Conservation (phyloP, 495 filamentous ascomycete genomes). For the Talaromyces thailandensis region DNA sequence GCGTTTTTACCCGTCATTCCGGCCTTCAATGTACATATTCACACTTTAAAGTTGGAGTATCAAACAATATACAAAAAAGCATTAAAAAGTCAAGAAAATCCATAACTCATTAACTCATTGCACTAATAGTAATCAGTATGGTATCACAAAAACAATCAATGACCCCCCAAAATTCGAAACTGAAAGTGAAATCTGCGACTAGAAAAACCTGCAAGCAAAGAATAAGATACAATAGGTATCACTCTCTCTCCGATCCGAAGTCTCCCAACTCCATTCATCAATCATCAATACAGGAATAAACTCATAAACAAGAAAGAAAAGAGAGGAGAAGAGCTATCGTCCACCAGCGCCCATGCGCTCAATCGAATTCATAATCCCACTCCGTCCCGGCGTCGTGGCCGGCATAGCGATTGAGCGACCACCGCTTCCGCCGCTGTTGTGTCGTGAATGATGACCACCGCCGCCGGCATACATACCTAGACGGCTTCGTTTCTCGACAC, state of each 20-base stretch:
- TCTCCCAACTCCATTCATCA: not conserved
- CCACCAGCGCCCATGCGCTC: constrained; percentile 55
- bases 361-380: constrained; percentile 63
- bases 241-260: not conserved
- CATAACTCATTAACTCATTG: not conserved
- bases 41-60: not conserved
- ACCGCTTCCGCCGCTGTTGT: constrained; percentile 23
- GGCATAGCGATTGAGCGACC: constrained; percentile 35
- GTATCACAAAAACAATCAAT: not conserved
- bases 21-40: not conserved
- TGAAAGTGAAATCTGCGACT: not conserved
- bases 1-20: not conserved
- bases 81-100: not conserved
- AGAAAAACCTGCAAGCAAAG: not conserved
- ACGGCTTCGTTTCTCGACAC: constrained; percentile 20
- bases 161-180: not conserved
- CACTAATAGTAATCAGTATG: not conserved
- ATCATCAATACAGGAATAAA: not conserved
- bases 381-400: constrained; percentile 30
- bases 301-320: not conserved
- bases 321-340: not conserved
- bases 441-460: constrained; percentile 16
- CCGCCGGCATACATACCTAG: constrained; percentile 12
- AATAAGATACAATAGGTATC: not conserved
- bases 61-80: not conserved